phyloP scores from a whole-genome alignment of 2,329 filamentous ascomycete species.

The Verticillium tricorpus region DNA sequence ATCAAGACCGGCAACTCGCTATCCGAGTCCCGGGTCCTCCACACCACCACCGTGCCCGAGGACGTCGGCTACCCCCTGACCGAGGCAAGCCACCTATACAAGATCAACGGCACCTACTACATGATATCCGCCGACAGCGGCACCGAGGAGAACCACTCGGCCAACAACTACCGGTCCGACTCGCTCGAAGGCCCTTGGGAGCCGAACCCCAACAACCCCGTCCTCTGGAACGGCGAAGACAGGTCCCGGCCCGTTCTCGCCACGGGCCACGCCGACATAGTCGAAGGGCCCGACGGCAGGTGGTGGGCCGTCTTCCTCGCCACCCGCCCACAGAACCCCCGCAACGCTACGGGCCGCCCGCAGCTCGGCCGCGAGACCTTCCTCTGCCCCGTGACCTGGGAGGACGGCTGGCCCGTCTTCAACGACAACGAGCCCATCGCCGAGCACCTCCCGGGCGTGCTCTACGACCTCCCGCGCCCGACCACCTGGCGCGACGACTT shows the following conservation, averaged over 20 bases:
- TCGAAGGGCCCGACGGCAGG: slow-evolving; percentile 6
- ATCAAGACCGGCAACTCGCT: slow-evolving; percentile 12
- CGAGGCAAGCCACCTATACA: slow-evolving; percentile 13
- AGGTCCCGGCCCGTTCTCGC: slow-evolving; percentile 11
- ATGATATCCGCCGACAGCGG: slow-evolving; percentile 13
- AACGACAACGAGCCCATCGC: slow-evolving; percentile 7
- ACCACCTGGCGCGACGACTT: slow-evolving; percentile 12
- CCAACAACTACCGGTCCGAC: slow-evolving; percentile 9
- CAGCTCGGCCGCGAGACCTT: slow-evolving; percentile 13
- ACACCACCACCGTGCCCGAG: slow-evolving; percentile 10
- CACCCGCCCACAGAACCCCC: slow-evolving; percentile 9
- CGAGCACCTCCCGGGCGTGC: slow-evolving; percentile 7
- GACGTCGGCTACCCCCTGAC: slow-evolving; percentile 7
- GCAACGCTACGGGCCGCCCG: slow-evolving; percentile 5
- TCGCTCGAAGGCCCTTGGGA: slow-evolving; percentile 10
- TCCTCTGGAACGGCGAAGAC: slow-evolving; percentile 11
- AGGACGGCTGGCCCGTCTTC: slow-evolving; percentile 12
- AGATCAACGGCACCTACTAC: slow-evolving; percentile 11
- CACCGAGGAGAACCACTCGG: slow-evolving; percentile 10
- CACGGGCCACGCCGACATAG: slow-evolving; percentile 12
- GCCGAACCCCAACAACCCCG: slow-evolving; percentile 10
- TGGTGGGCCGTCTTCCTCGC: slow-evolving; percentile 15
- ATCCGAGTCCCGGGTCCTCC: slow-evolving; percentile 8
- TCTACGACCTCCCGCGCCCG: slow-evolving; percentile 11
- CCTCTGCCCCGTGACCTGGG: slow-evolving; percentile 10